Percentiles rank a stretch among this genome's conserved stretches.
Evolutionary conservation across 2,329 filamentous ascomycete genomes (phyloP).

Genomic region (Periconia sp.): DNA sequence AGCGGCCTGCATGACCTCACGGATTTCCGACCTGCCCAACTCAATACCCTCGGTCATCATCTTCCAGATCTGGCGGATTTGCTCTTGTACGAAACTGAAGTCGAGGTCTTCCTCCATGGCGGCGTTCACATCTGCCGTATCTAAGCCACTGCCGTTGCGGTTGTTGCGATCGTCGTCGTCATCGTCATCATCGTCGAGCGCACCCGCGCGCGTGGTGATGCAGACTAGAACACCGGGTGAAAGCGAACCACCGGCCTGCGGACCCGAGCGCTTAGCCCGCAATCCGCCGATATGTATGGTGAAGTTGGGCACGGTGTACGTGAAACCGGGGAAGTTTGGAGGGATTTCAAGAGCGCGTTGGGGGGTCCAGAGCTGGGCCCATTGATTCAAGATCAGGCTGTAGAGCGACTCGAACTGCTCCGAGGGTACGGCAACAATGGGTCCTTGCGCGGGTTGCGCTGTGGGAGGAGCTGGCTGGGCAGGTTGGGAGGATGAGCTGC

Average conservation of each 20-base stretch:
- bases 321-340: slow-evolving; percentile 11
- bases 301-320: slow-evolving; percentile 26
- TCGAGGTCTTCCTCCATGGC: slow-evolving; percentile 17
- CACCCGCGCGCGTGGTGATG: slow-evolving; percentile 20
- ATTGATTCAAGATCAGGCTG: slow-evolving; percentile 17
- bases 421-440: slow-evolving; percentile 26
- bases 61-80: slow-evolving; percentile 29
- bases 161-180: neutral
- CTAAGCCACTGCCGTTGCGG: neutral
- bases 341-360: slow-evolving; percentile 24
- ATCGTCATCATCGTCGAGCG: slow-evolving; percentile 3
- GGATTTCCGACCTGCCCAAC: slow-evolving; percentile 26
- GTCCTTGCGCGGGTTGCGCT: slow-evolving; percentile 1
- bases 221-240: slow-evolving; percentile 34
- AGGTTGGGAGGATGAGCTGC: neutral
- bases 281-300: slow-evolving; percentile 33
- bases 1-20: slow-evolving; percentile 28
- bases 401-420: slow-evolving; percentile 23
- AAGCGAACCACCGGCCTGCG: slow-evolving; percentile 13
- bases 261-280: slow-evolving; percentile 20
- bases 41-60: slow-evolving; percentile 23
- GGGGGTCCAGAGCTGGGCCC: slow-evolving; percentile 30
- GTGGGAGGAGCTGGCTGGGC: neutral
- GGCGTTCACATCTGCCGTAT: neutral
- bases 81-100: slow-evolving; percentile 23